These are phyloP conservation scores for Trametes hirsuta DNA, from an alignment of 1,284 basidiomycete genomes.

Conservation along the genomic window DNA sequence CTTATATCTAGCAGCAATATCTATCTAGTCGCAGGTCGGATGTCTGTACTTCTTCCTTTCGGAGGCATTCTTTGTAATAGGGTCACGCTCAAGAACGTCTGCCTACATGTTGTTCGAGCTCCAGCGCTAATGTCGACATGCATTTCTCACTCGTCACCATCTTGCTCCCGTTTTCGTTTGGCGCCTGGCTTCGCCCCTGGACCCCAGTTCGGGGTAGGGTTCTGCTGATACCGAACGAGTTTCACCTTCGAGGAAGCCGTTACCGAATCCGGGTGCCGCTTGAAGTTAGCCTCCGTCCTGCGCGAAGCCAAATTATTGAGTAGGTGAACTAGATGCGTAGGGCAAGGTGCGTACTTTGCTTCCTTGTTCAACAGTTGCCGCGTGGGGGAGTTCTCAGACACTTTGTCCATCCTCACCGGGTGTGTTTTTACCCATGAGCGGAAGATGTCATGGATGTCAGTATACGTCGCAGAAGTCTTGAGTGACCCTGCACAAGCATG, in stretches of 20 bases:
- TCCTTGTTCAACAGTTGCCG: constrained; percentile 66
- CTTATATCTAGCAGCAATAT: constrained; percentile 24
- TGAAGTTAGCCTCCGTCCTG: constrained; percentile 76
- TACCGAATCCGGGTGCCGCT: constrained; percentile 66
- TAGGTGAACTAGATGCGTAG: too few relatives aligned
- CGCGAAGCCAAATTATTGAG: not conserved
- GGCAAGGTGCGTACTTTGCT: constrained; percentile 51
- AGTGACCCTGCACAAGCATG: constrained; percentile 89
- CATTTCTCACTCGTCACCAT: constrained; percentile 33
- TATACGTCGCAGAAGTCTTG: constrained; percentile 84
- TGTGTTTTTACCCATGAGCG: constrained; percentile 82
- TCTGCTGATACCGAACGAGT: constrained; percentile 89
- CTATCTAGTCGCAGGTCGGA: constrained; percentile 22
- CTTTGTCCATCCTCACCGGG: constrained; percentile 85
- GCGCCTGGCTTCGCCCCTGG: constrained; percentile 68
- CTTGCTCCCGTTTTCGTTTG: constrained; percentile 51
- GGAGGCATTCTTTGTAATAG: constrained; percentile 23
- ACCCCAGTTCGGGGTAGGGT: constrained; percentile 93
- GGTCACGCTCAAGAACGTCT: constrained; percentile 23
- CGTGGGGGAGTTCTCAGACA: constrained; percentile 74
- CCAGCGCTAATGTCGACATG: not conserved
- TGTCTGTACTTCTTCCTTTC: constrained; percentile 15
- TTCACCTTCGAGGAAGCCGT: constrained; percentile 67
- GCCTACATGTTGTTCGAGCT: not conserved
- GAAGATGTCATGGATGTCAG: constrained; percentile 82